These are phyloP conservation scores for Gnomoniopsis sp. DNA, from an alignment of 2,329 filamentous ascomycete genomes.

Conservation along the genomic window DNA sequence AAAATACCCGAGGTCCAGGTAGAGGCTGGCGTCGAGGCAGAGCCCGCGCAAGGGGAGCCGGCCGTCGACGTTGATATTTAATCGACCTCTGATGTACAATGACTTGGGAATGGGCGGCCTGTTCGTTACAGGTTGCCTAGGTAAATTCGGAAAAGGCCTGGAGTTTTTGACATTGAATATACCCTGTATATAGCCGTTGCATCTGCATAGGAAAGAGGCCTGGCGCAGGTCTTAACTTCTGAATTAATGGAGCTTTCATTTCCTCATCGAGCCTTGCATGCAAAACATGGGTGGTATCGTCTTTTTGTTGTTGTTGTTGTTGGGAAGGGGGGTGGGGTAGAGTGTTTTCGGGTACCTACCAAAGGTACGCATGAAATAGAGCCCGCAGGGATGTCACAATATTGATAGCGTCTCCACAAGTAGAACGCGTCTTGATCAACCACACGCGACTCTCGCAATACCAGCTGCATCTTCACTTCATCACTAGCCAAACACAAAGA, in stretches of 20 bases:
- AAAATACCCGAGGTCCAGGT: conserved; percentile 32
- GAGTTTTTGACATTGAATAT: background rate
- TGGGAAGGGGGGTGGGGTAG: no score
- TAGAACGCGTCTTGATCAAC: background rate
- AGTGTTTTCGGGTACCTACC: no score
- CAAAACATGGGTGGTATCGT: no score
- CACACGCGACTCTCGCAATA: background rate
- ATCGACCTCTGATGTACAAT: background rate
- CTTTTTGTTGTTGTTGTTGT: no score
- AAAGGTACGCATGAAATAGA: no score
- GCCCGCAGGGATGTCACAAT: no score
- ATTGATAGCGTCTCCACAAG: no score
- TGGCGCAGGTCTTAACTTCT: no score
- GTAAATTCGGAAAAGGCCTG: background rate
- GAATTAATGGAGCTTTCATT: no score
- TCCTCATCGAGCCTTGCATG: no score
- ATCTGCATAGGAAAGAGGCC: background rate
- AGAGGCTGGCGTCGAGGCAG: conserved; percentile 33
- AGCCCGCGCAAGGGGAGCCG: conserved; percentile 26
- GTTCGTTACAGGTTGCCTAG: background rate
- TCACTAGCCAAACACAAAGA: conserved; percentile 9
- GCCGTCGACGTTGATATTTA: conserved; percentile 8
- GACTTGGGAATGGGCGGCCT: background rate
- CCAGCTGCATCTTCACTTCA: background rate
- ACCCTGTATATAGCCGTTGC: background rate